Evolutionary conservation across 1,284 basidiomycete genomes (phyloP).

Genomic region (Pascua sp.): DNA sequence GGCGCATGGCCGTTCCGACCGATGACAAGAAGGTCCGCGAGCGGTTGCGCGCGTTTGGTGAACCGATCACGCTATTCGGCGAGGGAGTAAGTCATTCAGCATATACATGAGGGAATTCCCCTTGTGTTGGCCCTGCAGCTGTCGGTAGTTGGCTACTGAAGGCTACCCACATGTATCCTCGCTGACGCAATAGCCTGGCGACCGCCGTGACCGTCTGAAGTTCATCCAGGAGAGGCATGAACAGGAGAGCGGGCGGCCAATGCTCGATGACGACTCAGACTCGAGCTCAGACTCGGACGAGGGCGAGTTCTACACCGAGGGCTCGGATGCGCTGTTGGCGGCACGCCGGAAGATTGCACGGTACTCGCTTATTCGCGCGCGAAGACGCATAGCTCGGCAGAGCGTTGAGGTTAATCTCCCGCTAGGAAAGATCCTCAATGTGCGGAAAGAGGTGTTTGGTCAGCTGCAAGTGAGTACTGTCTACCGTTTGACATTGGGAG

Average conservation of each 20-base stretch:
- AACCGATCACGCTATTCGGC: slow-evolving; percentile 95
- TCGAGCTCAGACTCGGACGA: slow-evolving; percentile 61
- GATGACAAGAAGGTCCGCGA: slow-evolving; percentile 90
- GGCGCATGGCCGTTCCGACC: slow-evolving; percentile 90
- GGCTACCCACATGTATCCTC: neutral
- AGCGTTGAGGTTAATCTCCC: slow-evolving; percentile 79
- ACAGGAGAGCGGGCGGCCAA: slow-evolving; percentile 55
- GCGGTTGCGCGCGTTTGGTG: slow-evolving; percentile 82
- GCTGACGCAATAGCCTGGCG: slow-evolving; percentile 48
- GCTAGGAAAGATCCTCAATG: slow-evolving; percentile 84
- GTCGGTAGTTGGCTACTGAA: neutral
- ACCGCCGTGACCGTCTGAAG: slow-evolving; percentile 84
- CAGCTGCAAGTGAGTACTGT: slow-evolving; percentile 72
- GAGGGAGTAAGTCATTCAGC: slow-evolving; percentile 68
- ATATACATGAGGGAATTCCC: neutral
- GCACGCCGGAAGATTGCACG: slow-evolving; percentile 80
- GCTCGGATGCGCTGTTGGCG: slow-evolving; percentile 76
- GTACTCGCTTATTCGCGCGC: slow-evolving; percentile 90
- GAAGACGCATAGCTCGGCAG: slow-evolving; percentile 84
- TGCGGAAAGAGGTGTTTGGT: slow-evolving; percentile 80
- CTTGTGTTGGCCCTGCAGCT: neutral
- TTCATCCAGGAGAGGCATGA: slow-evolving; percentile 85
- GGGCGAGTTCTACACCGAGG: slow-evolving; percentile 96
- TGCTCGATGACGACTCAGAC: slow-evolving; percentile 54
- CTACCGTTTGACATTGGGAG: neutral